Conservation (phyloP, 352 stramenopile species). For the Thraustochytrium striatum region DNA sequence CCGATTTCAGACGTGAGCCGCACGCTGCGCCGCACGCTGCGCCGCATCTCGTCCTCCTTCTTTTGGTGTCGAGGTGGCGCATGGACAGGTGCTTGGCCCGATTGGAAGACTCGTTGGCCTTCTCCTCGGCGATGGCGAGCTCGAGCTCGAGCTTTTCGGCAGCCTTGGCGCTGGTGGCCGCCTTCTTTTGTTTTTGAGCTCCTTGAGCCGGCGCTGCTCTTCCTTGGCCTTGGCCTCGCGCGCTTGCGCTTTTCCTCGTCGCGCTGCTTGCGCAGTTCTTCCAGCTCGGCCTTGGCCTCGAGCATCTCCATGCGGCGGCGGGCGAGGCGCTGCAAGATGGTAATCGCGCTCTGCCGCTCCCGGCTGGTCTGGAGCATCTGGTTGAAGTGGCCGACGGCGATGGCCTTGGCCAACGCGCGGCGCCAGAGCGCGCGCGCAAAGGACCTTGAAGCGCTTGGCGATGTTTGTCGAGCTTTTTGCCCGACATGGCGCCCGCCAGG, state of each 20-base stretch:
- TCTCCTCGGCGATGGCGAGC: not conserved
- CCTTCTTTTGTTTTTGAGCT: slow-evolving; percentile 2
- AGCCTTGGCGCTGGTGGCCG: not conserved
- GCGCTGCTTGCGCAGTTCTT: too few species aligned
- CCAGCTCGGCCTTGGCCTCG: not conserved
- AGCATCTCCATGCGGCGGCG: not conserved
- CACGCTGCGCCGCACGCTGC: not conserved
- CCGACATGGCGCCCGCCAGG: slow-evolving; percentile 16
- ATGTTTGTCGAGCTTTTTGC: slow-evolving; percentile 3
- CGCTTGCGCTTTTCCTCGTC: too few species aligned
- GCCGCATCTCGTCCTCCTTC: not conserved
- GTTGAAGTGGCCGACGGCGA: not conserved
- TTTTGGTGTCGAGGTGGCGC: not conserved
- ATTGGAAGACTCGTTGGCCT: not conserved
- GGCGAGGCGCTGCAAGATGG: not conserved
- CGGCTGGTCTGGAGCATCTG: not conserved
- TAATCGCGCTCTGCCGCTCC: not conserved
- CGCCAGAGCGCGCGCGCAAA: slow-evolving; percentile 7
- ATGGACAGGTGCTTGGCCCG: not conserved
- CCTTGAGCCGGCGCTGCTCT: not conserved
- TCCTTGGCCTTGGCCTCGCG: not conserved
- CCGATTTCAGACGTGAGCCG: too few species aligned
- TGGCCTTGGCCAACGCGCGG: not conserved
- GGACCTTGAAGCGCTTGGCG: slow-evolving; percentile 17
- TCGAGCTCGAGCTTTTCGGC: not conserved